Conservation (phyloP, 371 early-diverging fungal genomes). For the Lichtheimia hyalospora region DNA sequence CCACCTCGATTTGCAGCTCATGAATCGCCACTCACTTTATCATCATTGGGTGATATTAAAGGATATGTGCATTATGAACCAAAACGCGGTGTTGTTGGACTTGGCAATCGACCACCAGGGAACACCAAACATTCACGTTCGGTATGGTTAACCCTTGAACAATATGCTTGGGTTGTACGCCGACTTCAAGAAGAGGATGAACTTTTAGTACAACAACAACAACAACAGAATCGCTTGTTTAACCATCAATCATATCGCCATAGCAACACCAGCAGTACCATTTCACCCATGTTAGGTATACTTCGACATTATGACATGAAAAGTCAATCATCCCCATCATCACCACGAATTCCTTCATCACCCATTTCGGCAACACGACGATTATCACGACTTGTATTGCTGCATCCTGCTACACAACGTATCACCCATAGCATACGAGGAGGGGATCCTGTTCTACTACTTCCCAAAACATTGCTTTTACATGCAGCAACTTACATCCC, state of each 20-base stretch:
- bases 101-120: slow-evolving; percentile 23
- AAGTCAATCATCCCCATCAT: no score
- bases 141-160: slow-evolving; percentile 29
- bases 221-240: no score
- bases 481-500: slow-evolving; percentile 39
- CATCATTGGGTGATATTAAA: not conserved
- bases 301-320: no score
- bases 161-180: slow-evolving; percentile 38
- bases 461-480: slow-evolving; percentile 38
- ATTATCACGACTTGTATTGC: no score
- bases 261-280: no score
- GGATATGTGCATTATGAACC: slow-evolving; percentile 44
- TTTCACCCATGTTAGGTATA: no score
- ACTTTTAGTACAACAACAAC: no score
- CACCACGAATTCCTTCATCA: no score
- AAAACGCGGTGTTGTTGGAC: slow-evolving; percentile 18
- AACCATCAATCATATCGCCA: no score
- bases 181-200: slow-evolving; percentile 31
- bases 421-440: no score
- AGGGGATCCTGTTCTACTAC: slow-evolving; percentile 20
- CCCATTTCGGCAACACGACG: no score
- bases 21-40: not conserved
- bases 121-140: slow-evolving; percentile 22
- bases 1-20: not conserved
- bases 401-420: no score